Base-by-base conservation (phyloP, 2,329 filamentous ascomycete genomes). In the Aureobasidium sp. region DNA sequence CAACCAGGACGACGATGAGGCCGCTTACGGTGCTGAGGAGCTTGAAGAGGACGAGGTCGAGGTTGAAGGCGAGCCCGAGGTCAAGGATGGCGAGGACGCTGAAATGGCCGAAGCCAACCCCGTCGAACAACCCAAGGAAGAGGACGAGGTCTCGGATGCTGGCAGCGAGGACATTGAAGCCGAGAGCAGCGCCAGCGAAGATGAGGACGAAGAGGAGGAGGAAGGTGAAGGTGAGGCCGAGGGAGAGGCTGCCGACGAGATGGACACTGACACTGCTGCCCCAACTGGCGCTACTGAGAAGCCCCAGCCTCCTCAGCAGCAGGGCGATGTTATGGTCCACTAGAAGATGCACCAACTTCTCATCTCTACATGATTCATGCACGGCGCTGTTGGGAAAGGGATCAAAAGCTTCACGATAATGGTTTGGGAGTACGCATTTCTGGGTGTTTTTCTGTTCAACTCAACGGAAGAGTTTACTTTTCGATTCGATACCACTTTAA, bases 21-120 rank as follows among this genome's bases (percentile, higher is more conserved):
- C 89, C 29, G 85, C 89, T 68, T 99, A 99, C 71, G 94, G 93
- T 65, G 91, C 89, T 25, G 94, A 97, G 62, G 93, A 96, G 75
- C 87, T 87, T 39, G 85, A 87, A 58, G 84, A 76, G 14, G 83
- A 82, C 41, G 81, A 79, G 37, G 80, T 78, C 22, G 76, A 75
- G 56, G 84, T 78, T 4, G 83, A 78, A 71, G 74, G 71, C 22
- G 71, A 68, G 44, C 70, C 67, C 64, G 65, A 59, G 9, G 44
- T 44, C 41, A 65, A 65, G 31, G 73, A 80, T 63, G 84, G 82
- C 48, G 87, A 88, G 63, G 89, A 92, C 67, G 80, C 84, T 6
- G 88, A 90, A 65, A 92, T 93, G 89, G 88, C 82, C 52, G 88
- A 87, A 42, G 84, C 80, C 17, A 88, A 89, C 59, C 79, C 78